Conservation (phyloP, 495 filamentous ascomycete species). For the Aspergillus diversus region DNA sequence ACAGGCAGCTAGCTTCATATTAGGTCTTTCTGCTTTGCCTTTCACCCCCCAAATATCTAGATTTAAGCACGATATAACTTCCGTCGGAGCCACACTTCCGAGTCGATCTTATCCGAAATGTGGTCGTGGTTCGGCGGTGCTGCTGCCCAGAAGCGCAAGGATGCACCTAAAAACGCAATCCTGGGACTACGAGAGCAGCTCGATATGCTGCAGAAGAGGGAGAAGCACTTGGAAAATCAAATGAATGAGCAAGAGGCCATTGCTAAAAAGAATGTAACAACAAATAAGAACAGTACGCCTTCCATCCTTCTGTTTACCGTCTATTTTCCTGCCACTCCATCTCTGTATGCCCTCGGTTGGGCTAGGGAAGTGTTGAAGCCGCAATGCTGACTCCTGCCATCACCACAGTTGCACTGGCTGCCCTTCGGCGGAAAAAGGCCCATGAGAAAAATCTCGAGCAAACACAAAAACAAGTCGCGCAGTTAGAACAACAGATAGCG, state of each 20-base stretch:
- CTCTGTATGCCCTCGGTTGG: too few species aligned
- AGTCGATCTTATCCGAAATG: slow-evolving; percentile 42
- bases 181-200: slow-evolving; percentile 84
- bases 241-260: slow-evolving; percentile 91
- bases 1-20: too few species aligned
- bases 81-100: too few species aligned
- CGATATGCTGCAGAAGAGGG: slow-evolving; percentile 96
- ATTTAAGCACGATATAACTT: not conserved
- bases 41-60: not conserved
- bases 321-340: not conserved
- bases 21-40: too few species aligned
- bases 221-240: slow-evolving; percentile 86
- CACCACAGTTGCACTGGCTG: slow-evolving; percentile 77
- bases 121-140: slow-evolving; percentile 88
- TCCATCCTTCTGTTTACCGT: slow-evolving; percentile 3
- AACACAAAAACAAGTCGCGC: slow-evolving; percentile 84
- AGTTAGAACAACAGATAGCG: slow-evolving; percentile 93
- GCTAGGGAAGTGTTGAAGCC: too few species aligned
- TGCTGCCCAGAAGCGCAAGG: slow-evolving; percentile 80
- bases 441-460: slow-evolving; percentile 90
- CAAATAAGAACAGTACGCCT: slow-evolving; percentile 77
- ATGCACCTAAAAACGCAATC: slow-evolving; percentile 96
- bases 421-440: slow-evolving; percentile 92
- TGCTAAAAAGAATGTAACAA: slow-evolving; percentile 85
- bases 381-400: slow-evolving; percentile 4